Base-by-base conservation (phyloP, 108 stramenopile genomes). In the Nitzschia sp. region DNA sequence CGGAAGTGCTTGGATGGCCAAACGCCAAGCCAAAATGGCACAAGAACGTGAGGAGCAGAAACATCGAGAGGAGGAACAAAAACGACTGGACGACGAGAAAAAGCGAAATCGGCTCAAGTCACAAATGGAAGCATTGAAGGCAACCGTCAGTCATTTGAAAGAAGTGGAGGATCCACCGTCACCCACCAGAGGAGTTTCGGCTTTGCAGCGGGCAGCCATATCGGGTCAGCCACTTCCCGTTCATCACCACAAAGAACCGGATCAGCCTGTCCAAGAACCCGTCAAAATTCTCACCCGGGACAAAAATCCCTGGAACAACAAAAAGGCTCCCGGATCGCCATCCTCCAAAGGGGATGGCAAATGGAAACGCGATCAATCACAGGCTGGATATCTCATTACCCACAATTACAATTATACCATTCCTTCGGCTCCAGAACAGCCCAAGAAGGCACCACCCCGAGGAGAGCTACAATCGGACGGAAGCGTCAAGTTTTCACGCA, bases 1-100 rank as follows among this genome's bases (percentile, higher is more conserved):
- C 57, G 77, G 77, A 44, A 59, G 50, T 41, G 59, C 71, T 11
- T 78, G 77, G 77, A 78, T 78, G 77, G 77, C 77, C 17, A 53
- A 78, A 46, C 58, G 77, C 53, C 66, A 65, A 42, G 77, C 77
- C n/a, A 72, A 72, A 38, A 67, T 53, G 67, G 75, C 69, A 34
- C 67, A 76, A 48, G 75, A 76, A 51, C 64, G 29, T 11, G 46
- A 72, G 24, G 57, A 69, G n/a, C 42, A 61, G 29, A 58, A 57
- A 41, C 62, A 24, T 17, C 38, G 63, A 46, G 42, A 54, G 42
- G 21, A 53, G 61, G 51, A 69, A 19, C 52, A 67, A 43, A 39
- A 72, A 37, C 65, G 53, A 11, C 65, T 34, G 34, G 51, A 29
- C 44, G 26, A 12, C 14, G 53, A 63, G n/a, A 62, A 76, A 57